Evolutionary conservation across 495 filamentous ascomycete species (phyloP).

Genomic region (Penicillium nucicola): DNA sequence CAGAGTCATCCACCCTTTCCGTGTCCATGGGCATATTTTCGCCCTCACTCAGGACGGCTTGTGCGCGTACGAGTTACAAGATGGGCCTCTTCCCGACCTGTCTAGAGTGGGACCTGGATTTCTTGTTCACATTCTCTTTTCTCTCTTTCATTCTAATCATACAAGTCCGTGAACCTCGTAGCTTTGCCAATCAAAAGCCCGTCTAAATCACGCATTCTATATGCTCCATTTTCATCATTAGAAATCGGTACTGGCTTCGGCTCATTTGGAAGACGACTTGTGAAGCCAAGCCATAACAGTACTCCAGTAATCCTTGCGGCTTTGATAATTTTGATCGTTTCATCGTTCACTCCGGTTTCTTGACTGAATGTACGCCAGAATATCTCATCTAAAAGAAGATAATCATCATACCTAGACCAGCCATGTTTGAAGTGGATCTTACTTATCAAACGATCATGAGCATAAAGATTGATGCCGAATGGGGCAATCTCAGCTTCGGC

Average conservation of each 20-base stretch:
- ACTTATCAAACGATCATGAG: slow-evolving; percentile 29
- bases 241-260: slow-evolving; percentile 31
- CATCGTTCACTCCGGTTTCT: slow-evolving; percentile 29
- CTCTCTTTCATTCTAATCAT: slow-evolving; percentile 1
- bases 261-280: slow-evolving; percentile 34
- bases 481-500: slow-evolving; percentile 36
- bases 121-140: slow-evolving; percentile 2
- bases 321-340: slow-evolving; percentile 29
- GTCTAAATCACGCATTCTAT: slow-evolving; percentile 39
- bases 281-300: slow-evolving; percentile 35
- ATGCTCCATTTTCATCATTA: slow-evolving; percentile 34
- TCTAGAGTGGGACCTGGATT: slow-evolving; percentile 6
- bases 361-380: slow-evolving; percentile 33
- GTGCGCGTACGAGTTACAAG: slow-evolving; percentile 8
- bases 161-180: slow-evolving; percentile 29
- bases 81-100: slow-evolving; percentile 8
- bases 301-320: slow-evolving; percentile 35
- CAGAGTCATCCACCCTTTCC: slow-evolving; percentile 1
- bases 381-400: slow-evolving; percentile 22
- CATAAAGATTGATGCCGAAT: slow-evolving; percentile 39
- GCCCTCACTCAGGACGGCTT: slow-evolving; percentile 8
- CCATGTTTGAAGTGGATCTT: slow-evolving; percentile 34
- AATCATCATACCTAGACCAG: slow-evolving; percentile 36
- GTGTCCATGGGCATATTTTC: slow-evolving; percentile 9
- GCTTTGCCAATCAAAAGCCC: slow-evolving; percentile 31